Conservation (phyloP, 2,329 filamentous ascomycete species). For the Ampelomyces quisqualis region DNA sequence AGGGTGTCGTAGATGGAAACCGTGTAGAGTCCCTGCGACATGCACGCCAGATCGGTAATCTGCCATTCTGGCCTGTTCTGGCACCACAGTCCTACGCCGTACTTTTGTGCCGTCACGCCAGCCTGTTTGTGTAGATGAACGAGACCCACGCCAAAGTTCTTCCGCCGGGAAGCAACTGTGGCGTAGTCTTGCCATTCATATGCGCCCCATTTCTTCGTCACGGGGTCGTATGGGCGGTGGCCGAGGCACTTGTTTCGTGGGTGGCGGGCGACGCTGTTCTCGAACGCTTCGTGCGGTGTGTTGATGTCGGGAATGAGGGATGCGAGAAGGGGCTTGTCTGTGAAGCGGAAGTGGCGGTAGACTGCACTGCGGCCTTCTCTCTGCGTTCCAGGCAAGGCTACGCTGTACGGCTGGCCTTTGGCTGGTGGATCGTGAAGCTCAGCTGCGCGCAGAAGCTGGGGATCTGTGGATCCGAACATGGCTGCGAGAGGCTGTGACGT, state of each 20-base stretch:
- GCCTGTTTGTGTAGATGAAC: conserved; percentile 75
- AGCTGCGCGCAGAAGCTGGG: conserved; percentile 34
- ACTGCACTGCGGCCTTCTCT: conserved; percentile 69
- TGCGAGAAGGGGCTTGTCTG: conserved; percentile 60
- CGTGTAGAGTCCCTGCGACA: conserved; percentile 83
- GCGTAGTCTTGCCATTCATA: conserved; percentile 84
- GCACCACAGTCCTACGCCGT: conserved; percentile 80
- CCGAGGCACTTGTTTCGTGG: conserved; percentile 76
- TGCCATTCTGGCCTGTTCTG: conserved; percentile 90
- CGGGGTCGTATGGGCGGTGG: conserved; percentile 73
- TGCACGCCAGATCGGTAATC: conserved; percentile 79
- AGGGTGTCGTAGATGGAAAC: conserved; percentile 97
- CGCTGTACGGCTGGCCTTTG: conserved; percentile 73
- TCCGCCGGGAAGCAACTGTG: conserved; percentile 74
- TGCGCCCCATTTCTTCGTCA: conserved; percentile 70
- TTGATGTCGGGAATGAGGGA: conserved; percentile 61
- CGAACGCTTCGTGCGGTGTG: conserved; percentile 81
- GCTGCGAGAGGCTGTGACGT: too few species aligned
- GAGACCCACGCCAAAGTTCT: conserved; percentile 81
- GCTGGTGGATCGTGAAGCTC: conserved; percentile 66
- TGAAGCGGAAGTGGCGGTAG: conserved; percentile 81
- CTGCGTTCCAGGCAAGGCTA: conserved; percentile 74
- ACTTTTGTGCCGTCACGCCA: conserved; percentile 64
- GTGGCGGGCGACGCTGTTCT: conserved; percentile 60
- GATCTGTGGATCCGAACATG: conserved; percentile 37